Percentiles rank a stretch among this genome's conserved stretches.
Conservation (phyloP, 768 basidiomycete genomes). For the Suillus lakei region DNA sequence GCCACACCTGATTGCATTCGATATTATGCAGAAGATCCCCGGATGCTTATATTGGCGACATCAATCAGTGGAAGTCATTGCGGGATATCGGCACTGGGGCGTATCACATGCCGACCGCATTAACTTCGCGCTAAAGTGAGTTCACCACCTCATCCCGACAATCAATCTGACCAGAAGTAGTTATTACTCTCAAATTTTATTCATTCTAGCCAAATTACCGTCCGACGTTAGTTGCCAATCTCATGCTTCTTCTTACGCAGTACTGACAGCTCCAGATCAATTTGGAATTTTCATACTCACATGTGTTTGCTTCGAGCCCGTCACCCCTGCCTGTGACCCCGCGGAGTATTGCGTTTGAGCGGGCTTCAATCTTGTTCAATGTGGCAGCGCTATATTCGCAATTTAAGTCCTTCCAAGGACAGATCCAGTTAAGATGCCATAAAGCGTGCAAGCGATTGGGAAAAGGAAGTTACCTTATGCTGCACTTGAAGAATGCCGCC, state of each 20-base stretch:
- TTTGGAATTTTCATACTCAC: constrained; percentile 73
- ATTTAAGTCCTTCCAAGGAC: constrained; percentile 71
- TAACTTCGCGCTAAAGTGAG: constrained; percentile 61
- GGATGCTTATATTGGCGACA: constrained; percentile 82
- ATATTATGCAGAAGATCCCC: constrained; percentile 72
- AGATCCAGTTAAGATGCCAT: constrained; percentile 79
- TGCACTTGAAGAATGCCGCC: constrained; percentile 60
- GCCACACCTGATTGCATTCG: constrained; percentile 69
- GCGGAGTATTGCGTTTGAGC: constrained; percentile 81
- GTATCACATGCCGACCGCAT: constrained; percentile 61
- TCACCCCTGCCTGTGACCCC: constrained; percentile 62
- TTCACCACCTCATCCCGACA: constrained; percentile 19
- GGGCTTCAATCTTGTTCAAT: constrained; percentile 81
- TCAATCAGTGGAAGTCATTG: constrained; percentile 69
- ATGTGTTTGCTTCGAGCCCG: constrained; percentile 59
- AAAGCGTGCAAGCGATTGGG: constrained; percentile 59
- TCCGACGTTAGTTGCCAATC: constrained; percentile 55
- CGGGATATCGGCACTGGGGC: constrained; percentile 59
- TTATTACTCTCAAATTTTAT: constrained; percentile 90
- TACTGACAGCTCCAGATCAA: constrained; percentile 55
- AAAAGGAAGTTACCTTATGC: constrained; percentile 1
- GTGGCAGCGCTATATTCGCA: constrained; percentile 86
- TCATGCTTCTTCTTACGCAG: constrained; percentile 18
- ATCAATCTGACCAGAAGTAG: constrained; percentile 44
- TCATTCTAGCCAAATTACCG: constrained; percentile 85